phyloP scores from a whole-genome alignment of 140 eudicot species.

The Oenanthe javanica region DNA sequence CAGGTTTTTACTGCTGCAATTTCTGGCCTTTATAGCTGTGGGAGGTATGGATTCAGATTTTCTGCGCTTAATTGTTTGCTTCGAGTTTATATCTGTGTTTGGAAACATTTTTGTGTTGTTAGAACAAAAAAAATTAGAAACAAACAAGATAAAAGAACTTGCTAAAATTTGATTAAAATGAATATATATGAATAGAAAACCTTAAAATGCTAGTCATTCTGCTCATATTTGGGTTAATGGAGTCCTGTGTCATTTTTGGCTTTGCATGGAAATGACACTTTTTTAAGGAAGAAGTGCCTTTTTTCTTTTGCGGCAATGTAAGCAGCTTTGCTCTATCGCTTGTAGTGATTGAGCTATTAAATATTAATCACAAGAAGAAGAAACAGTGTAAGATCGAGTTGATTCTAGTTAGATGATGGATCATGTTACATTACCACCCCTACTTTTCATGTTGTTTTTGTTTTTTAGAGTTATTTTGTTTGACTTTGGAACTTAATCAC shows the following conservation, averaged over 20 bases:
- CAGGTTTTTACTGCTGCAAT: slow-evolving; percentile 78
- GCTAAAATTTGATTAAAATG: neutral
- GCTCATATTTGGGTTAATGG: neutral
- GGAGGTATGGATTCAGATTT: slow-evolving; percentile 41
- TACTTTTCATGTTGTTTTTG: neutral
- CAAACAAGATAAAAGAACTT: no score
- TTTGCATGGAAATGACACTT: neutral
- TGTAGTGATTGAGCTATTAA: no score
- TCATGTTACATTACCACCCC: neutral
- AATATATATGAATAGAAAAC: neutral
- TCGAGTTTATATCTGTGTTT: neutral
- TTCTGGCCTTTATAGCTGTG: slow-evolving; percentile 61
- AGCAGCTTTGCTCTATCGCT: no score
- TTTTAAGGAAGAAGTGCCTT: neutral
- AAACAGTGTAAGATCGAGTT: neutral
- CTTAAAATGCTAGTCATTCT: neutral
- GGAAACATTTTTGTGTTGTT: neutral
- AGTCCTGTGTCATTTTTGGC: neutral
- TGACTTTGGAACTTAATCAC: neutral
- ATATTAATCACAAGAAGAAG: neutral
- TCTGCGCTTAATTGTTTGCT: neutral
- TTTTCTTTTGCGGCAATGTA: no score
- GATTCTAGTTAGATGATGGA: neutral
- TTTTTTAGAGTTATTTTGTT: neutral
- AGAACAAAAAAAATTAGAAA: neutral